Evolutionary conservation across 352 stramenopile genomes (phyloP).

Genomic region (Globisporangium takayamanum): DNA sequence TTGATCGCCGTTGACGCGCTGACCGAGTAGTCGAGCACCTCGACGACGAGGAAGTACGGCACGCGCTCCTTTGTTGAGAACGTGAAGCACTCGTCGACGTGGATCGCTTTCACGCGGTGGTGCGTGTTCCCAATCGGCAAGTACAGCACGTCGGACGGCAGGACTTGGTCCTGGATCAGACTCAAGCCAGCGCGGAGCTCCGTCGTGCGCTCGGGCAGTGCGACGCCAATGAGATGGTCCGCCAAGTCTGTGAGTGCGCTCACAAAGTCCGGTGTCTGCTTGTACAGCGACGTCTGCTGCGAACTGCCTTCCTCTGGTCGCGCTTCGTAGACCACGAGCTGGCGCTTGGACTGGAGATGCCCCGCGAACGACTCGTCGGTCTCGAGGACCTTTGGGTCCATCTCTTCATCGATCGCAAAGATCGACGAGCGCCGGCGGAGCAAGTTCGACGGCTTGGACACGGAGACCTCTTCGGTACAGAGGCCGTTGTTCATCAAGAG

Average conservation of each 20-base stretch:
- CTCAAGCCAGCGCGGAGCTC: constrained; percentile 41
- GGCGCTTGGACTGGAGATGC: constrained; percentile 43
- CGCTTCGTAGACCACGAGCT: constrained; percentile 50
- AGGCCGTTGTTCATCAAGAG: constrained; percentile 74
- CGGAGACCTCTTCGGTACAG: constrained; percentile 57
- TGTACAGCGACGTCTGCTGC: constrained; percentile 57
- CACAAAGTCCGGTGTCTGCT: constrained; percentile 68
- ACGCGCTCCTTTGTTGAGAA: constrained; percentile 84
- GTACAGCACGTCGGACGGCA: constrained; percentile 76
- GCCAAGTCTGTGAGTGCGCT: constrained; percentile 59
- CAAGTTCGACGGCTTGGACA: constrained; percentile 37
- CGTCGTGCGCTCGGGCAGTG: constrained; percentile 35
- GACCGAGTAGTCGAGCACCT: constrained; percentile 71
- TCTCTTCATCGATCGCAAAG: constrained; percentile 55
- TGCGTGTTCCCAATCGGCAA: constrained; percentile 69
- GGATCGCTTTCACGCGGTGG: constrained; percentile 68
- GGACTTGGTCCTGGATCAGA: constrained; percentile 39
- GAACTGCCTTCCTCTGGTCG: constrained; percentile 51
- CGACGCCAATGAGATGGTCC: constrained; percentile 47
- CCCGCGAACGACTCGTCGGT: constrained; percentile 53
- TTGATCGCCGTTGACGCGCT: constrained; percentile 6
- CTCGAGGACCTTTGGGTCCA: constrained; percentile 22
- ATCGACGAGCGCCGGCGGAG: constrained; percentile 39
- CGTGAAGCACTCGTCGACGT: constrained; percentile 70
- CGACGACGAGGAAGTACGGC: constrained; percentile 75